Evolutionary conservation across 495 filamentous ascomycete genomes (phyloP).

Genomic region (Hyphodiscus hymeniophilus): DNA sequence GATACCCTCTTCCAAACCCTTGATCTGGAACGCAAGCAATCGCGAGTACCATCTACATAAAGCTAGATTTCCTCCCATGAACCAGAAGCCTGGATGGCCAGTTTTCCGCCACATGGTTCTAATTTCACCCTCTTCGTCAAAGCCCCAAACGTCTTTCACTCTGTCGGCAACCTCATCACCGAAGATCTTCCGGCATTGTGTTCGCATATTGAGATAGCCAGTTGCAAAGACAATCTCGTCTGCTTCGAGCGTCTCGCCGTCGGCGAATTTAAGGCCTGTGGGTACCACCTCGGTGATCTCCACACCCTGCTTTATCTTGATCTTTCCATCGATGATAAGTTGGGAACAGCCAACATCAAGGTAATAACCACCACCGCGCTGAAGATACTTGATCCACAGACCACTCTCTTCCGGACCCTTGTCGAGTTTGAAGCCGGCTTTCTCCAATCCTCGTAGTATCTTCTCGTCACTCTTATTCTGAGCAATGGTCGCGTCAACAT

Average conservation of each 20-base stretch:
- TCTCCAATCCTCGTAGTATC: slow-evolving; percentile 41
- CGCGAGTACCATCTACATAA: slow-evolving; percentile 65
- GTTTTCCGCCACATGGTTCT: slow-evolving; percentile 58
- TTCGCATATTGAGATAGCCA: slow-evolving; percentile 75
- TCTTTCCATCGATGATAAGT: slow-evolving; percentile 67
- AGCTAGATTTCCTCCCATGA: slow-evolving; percentile 75
- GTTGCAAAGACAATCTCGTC: slow-evolving; percentile 82
- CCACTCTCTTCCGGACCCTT: slow-evolving; percentile 56
- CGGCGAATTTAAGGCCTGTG: slow-evolving; percentile 48
- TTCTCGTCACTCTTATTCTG: slow-evolving; percentile 40
- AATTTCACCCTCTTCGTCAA: slow-evolving; percentile 69
- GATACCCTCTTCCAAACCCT: slow-evolving; percentile 51
- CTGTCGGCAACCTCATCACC: slow-evolving; percentile 61
- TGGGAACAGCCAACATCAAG: slow-evolving; percentile 71
- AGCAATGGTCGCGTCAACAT: slow-evolving; percentile 36
- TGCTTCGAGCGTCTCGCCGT: slow-evolving; percentile 59
- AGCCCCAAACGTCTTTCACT: slow-evolving; percentile 67
- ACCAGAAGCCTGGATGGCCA: slow-evolving; percentile 74
- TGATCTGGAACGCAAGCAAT: slow-evolving; percentile 69
- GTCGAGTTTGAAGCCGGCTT: slow-evolving; percentile 57
- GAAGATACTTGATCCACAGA: slow-evolving; percentile 65
- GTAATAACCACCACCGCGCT: slow-evolving; percentile 72
- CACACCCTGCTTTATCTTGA: slow-evolving; percentile 65
- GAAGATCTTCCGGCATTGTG: slow-evolving; percentile 52
- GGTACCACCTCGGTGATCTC: slow-evolving; percentile 54